phyloP scores from a whole-genome alignment of 345 rosid species.

The Corchorus capsularis region DNA sequence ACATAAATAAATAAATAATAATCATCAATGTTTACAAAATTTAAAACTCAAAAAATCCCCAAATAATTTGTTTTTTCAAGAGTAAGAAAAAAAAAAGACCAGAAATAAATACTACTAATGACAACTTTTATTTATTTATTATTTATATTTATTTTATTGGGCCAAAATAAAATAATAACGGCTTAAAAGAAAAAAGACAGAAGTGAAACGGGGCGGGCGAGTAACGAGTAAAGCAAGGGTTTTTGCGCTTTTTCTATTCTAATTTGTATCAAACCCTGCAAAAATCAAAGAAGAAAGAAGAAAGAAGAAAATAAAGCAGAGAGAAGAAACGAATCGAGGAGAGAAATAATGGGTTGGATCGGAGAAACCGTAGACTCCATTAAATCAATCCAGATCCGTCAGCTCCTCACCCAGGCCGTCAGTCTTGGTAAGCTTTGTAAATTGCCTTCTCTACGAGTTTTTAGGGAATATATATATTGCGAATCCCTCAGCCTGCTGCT shows the following conservation, averaged over 20 bases:
- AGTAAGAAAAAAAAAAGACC: no score
- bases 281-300: background rate
- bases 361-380: slow-evolving; percentile 78
- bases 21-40: no score
- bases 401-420: slow-evolving; percentile 75
- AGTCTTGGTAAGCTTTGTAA: slow-evolving; percentile 59
- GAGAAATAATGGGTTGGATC: slow-evolving; percentile 66
- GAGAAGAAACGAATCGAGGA: background rate
- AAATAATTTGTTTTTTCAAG: no score
- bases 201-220: no score
- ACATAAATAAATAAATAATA: no score
- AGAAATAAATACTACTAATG: no score
- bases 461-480: background rate
- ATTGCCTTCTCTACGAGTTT: background rate
- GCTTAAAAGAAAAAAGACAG: no score
- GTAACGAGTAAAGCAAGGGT: background rate
- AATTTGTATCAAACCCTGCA: background rate
- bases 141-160: no score
- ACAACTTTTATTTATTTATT: no score
- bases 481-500: background rate
- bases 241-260: background rate
- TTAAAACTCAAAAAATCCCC: no score
- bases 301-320: background rate
- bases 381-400: slow-evolving; percentile 81
- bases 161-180: no score